A percentile compares a stretch with the other conserved stretches of the same genome.
These are phyloP conservation scores for Thelonectria blattea DNA, from an alignment of 2,329 filamentous ascomycete genomes.

Conservation along the genomic window DNA sequence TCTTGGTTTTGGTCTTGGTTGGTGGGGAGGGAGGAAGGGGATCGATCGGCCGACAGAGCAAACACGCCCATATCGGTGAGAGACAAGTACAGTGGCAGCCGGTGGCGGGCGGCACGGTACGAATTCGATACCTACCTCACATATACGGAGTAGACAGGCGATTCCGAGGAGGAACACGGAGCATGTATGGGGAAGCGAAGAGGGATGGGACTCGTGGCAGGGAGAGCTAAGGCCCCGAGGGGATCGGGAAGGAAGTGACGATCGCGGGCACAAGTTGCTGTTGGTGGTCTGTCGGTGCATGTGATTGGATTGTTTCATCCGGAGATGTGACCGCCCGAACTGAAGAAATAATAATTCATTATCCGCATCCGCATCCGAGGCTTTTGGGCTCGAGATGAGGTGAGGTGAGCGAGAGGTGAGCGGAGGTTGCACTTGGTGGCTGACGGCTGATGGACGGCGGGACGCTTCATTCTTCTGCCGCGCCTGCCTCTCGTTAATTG, in stretches of 20 bases:
- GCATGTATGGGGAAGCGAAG: conserved; percentile 1
- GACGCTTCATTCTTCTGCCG: conserved; percentile 11
- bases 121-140: background rate
- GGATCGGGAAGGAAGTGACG: conserved; percentile 7
- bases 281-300: background rate
- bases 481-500: conserved; percentile 21
- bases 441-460: conserved; percentile 3
- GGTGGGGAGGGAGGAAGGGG: conserved; percentile 24
- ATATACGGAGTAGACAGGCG: background rate
- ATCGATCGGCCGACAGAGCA: conserved; percentile 36
- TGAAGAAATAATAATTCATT: background rate
- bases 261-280: background rate
- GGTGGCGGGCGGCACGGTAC: background rate
- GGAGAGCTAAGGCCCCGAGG: background rate
- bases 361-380: background rate
- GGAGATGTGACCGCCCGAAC: background rate
- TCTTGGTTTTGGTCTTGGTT: conserved; percentile 2
- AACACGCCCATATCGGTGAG: conserved; percentile 13
- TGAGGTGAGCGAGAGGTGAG: background rate
- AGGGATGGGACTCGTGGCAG: background rate
- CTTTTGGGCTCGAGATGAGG: background rate
- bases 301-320: background rate
- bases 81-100: background rate
- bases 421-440: background rate
- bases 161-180: background rate